Evolutionary conservation across 306 rosid genomes (phyloP), one percentile per base, ranked within the genome.

Genomic region (Ormosia emarginata): DNA sequence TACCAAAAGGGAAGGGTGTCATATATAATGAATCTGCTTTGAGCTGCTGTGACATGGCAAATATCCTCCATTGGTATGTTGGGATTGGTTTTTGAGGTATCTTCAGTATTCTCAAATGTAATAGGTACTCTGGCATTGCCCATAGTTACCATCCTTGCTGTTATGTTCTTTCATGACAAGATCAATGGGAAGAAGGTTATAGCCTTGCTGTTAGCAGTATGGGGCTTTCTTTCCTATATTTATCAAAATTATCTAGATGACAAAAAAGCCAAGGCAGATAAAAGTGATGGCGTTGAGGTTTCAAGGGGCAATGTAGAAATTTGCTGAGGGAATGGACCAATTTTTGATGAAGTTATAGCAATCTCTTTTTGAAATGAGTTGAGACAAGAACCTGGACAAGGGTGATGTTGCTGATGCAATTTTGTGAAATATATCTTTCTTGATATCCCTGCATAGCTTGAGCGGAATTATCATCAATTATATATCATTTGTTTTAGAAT

Each of bases 41-140:
- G 93, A 92, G 86, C 57, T 18, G 90, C 91, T n/a, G 86, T 90
- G 85, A 71, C 89, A 34, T 91, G 93, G 92, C 90, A 89, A 62
- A 67, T 91, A 49, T 85, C 82, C 3, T 77, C 87, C 0, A 58
- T 91, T 40, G 96, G 92, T 10, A 52, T 86, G 87, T 5, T 88
- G 72, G 93, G 96, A 29, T 81, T 91, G 83, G 79, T 91, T 77
- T 79, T 83, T 63, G 92, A 89, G 70, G 96, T 80, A 2, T 91
- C 96, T 66, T 91, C 96, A 43, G 68, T 91, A 2, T 89, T 91
- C 78, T 86, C 92, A 7, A 88, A 77, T 81, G 85, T 85, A 6
- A 87, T 91, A 34, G 68, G 90, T 57, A 87, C 91, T 3, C 30
- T 89, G 69, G 84, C 78, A 34, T 58, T 86, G 80, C 90, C 92